These are phyloP conservation scores for Scheffersomyces stipitis DNA, from an alignment of 805 yeast genomes.

Conservation along the genomic window DNA sequence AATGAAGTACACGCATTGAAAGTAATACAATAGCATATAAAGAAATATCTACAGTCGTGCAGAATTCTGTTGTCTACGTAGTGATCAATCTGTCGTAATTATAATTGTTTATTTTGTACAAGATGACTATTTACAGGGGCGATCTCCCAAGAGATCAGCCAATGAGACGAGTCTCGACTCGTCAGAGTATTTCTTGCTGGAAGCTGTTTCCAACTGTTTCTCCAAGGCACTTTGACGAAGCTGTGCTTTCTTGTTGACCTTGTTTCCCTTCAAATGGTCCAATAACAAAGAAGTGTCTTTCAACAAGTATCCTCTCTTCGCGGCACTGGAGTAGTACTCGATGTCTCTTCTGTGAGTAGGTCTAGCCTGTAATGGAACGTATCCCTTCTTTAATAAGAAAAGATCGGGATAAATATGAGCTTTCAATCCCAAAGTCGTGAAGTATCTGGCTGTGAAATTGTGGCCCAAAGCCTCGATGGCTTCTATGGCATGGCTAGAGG, in stretches of 20 bases:
- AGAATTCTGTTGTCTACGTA: too few species aligned
- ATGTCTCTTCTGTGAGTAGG: conserved; percentile 84
- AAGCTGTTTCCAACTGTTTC: conserved; percentile 34
- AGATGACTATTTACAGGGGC: not conserved
- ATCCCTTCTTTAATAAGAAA: conserved; percentile 67
- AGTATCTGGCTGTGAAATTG: conserved; percentile 69
- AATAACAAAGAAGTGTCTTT: conserved; percentile 38
- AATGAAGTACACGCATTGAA: not conserved
- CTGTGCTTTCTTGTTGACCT: conserved; percentile 17
- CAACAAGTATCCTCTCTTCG: conserved; percentile 73
- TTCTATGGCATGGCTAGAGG: conserved; percentile 70
- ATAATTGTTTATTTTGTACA: not conserved
- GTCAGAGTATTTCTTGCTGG: conserved; percentile 11
- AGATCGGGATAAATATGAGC: conserved; percentile 77
- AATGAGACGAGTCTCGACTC: conserved; percentile 10
- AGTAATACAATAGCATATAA: not conserved
- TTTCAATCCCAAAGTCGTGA: conserved; percentile 58
- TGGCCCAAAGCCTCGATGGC: conserved; percentile 75
- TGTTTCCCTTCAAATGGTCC: conserved; percentile 29
- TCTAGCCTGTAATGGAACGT: conserved; percentile 80
- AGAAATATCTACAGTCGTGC: not conserved
- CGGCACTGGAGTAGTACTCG: conserved; percentile 68
- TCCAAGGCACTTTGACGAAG: conserved; percentile 37
- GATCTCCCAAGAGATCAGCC: conserved; percentile 4
- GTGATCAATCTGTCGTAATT: not conserved